These are phyloP conservation scores for Pseudogymnoascus sp. DNA, from an alignment of 2,329 filamentous ascomycete genomes.

Conservation along the genomic window DNA sequence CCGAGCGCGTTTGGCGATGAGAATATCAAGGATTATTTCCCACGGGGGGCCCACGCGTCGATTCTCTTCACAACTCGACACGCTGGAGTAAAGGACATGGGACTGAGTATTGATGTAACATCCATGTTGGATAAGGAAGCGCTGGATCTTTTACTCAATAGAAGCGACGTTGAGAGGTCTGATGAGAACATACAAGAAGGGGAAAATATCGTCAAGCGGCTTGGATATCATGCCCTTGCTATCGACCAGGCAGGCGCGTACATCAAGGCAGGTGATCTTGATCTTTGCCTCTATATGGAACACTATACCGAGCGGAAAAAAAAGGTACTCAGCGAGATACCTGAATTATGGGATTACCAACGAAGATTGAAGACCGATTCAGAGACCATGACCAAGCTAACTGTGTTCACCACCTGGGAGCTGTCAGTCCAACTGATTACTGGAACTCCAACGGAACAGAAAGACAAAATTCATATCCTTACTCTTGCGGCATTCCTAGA, in stretches of 20 bases:
- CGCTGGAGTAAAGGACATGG: conserved; percentile 12
- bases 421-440: conserved; percentile 24
- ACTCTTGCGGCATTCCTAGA: conserved; percentile 22
- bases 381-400: conserved; percentile 19
- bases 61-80: conserved; percentile 19
- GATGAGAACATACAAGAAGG: conserved; percentile 13
- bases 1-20: conserved; percentile 19
- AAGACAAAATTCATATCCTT: conserved; percentile 20
- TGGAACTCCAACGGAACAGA: background rate
- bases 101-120: conserved; percentile 33
- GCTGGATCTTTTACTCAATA: conserved; percentile 12
- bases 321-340: conserved; percentile 20
- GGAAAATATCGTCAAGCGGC: conserved; percentile 16
- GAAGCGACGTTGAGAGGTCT: background rate
- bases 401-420: conserved; percentile 27
- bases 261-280: conserved; percentile 19
- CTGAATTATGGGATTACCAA: conserved; percentile 19
- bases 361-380: conserved; percentile 23
- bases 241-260: conserved; percentile 30
- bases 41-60: background rate
- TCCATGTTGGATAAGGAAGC: conserved; percentile 14
- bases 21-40: conserved; percentile 8
- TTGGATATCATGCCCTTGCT: conserved; percentile 25
- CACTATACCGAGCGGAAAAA: conserved; percentile 17
- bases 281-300: conserved; percentile 20